A percentile compares a stretch with the other conserved stretches of the same genome.
Conservation (phyloP, 2,329 filamentous ascomycete species). For the Didymosphaeria variabile region DNA sequence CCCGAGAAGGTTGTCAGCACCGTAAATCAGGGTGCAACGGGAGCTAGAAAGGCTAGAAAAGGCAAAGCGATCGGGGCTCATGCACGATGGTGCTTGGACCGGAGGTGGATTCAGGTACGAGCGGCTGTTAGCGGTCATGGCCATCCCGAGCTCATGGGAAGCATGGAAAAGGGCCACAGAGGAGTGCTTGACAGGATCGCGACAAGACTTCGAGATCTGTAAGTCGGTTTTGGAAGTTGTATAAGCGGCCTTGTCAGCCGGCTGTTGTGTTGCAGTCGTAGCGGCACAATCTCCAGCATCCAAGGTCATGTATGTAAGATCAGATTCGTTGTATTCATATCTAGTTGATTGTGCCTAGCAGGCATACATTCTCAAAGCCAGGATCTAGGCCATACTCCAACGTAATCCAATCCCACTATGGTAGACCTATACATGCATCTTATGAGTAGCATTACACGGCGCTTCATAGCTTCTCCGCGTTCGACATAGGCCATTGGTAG, state of each 20-base stretch:
- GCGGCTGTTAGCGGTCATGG: not conserved
- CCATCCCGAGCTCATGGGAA: not conserved
- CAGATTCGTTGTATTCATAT: conserved; percentile 23
- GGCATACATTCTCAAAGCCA: conserved; percentile 2
- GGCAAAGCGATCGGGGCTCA: conserved; percentile 2
- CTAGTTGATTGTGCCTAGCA: conserved; percentile 1
- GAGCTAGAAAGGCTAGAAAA: conserved; percentile 2
- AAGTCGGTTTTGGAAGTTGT: no score
- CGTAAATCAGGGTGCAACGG: conserved; percentile 3
- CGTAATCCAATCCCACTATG: conserved; percentile 9
- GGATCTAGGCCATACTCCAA: conserved; percentile 1
- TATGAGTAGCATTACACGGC: conserved; percentile 19
- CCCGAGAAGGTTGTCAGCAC: not conserved
- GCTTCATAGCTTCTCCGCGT: conserved; percentile 46
- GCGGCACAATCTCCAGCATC: not conserved
- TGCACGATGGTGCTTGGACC: conserved; percentile 9
- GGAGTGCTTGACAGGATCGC: not conserved
- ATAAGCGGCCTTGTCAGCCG: no score
- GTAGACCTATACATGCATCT: conserved; percentile 25
- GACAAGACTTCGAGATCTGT: no score
- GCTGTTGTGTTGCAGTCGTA: no score
- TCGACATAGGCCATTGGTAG: conserved; percentile 53
- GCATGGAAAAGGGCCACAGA: not conserved
- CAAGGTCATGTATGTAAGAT: not conserved
- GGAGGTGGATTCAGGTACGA: conserved; percentile 8